Conservation (phyloP, 495 filamentous ascomycete genomes). For the Friedmanniomyces simplex region DNA sequence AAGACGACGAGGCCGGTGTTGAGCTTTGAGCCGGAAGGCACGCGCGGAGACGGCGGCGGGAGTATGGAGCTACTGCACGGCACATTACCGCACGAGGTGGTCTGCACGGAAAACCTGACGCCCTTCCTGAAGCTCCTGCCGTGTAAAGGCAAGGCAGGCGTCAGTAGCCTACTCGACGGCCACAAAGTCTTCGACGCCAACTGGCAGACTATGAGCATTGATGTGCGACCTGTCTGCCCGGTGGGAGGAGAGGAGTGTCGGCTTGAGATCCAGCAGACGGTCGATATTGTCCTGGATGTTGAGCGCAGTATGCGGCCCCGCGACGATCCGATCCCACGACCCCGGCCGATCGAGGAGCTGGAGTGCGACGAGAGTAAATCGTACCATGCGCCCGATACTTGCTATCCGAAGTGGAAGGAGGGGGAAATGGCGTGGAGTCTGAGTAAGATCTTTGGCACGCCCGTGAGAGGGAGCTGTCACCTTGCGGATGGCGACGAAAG, state of each 20-base stretch:
- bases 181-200: slow-evolving; percentile 96
- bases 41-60: slow-evolving; percentile 39
- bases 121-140: slow-evolving; percentile 92
- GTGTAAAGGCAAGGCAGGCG: slow-evolving; percentile 96
- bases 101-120: slow-evolving; percentile 97
- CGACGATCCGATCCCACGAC: slow-evolving; percentile 83
- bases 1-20: slow-evolving; percentile 81
- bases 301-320: slow-evolving; percentile 83
- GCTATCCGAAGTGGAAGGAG: slow-evolving; percentile 65
- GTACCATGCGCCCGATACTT: slow-evolving; percentile 67
- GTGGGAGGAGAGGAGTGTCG: slow-evolving; percentile 53
- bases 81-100: slow-evolving; percentile 83
- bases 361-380: slow-evolving; percentile 74
- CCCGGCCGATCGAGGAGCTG: slow-evolving; percentile 63
- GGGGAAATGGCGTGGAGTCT: slow-evolving; percentile 70
- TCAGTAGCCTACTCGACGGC: slow-evolving; percentile 83
- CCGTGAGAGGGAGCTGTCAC: slow-evolving; percentile 72
- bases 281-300: slow-evolving; percentile 95
- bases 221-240: slow-evolving; percentile 67
- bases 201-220: slow-evolving; percentile 98
- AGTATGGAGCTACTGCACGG: slow-evolving; percentile 70
- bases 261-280: slow-evolving; percentile 86
- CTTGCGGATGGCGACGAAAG: slow-evolving; percentile 45
- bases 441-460: slow-evolving; percentile 72
- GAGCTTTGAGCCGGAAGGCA: slow-evolving; percentile 76